Percentiles rank a stretch among this genome's conserved stretches.
phyloP scores from a whole-genome alignment of 164 flowering plant genomes.

The Piper longum region DNA sequence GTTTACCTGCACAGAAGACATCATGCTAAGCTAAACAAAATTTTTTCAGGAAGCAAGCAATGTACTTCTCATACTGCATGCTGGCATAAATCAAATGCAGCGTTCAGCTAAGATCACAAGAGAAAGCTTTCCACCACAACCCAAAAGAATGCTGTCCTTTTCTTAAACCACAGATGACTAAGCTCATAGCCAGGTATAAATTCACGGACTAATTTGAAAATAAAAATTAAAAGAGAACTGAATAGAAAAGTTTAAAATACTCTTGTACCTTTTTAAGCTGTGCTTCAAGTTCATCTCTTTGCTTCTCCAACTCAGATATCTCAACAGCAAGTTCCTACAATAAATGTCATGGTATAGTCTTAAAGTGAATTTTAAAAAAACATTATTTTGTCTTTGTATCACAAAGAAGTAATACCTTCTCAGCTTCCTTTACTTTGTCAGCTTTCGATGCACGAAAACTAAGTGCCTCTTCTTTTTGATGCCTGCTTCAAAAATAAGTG shows the following conservation, averaged over 20 bases:
- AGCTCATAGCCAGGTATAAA: background rate
- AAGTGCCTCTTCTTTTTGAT: conserved; percentile 78
- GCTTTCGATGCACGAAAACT: conserved; percentile 52
- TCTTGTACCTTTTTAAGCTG: conserved; percentile 49
- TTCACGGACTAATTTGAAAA: background rate
- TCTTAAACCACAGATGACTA: background rate
- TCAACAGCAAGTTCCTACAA: conserved; percentile 58
- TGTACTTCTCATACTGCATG: background rate
- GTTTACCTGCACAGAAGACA: conserved; percentile 37
- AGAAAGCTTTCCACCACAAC: background rate
- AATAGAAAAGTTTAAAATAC: background rate
- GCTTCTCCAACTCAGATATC: conserved; percentile 44
- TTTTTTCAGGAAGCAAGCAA: too few species aligned
- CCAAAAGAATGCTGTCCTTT: background rate
- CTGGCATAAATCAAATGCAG: background rate
- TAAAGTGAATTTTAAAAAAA: background rate
- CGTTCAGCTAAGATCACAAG: background rate
- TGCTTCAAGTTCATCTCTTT: conserved; percentile 59
- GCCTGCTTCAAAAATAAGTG: conserved; percentile 20
- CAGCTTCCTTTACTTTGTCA: conserved; percentile 50
- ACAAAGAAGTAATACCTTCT: conserved; percentile 38
- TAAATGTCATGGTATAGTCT: conserved; percentile 5
- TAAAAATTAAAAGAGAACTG: background rate
- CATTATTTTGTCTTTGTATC: background rate
- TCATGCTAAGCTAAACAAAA: background rate